Evolutionary conservation across 2,329 filamentous ascomycete genomes (phyloP), one percentile per base, ranked within the genome.

Genomic region (Lecanicillium sp.): DNA sequence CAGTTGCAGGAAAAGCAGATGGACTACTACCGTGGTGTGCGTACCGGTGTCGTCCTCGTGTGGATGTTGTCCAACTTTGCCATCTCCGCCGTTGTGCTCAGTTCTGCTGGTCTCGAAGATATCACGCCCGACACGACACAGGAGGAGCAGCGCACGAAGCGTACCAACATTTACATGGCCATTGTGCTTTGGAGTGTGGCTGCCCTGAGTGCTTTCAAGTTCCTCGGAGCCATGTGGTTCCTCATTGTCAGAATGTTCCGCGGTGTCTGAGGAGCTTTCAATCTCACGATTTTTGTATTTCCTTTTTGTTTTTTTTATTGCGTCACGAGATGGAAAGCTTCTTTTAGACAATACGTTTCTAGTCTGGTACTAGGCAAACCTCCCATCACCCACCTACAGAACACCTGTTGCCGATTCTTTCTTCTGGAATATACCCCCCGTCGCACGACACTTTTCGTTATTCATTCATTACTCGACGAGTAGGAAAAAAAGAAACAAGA

Each of bases 21-120:
- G 73, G 93, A 98, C 65, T 98, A 97, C 70, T 98, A 98, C 77
- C 90, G 90, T 60, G 93, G 90, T 55, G 95, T 98, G 65, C 82
- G 93, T 53, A 94, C 87, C 17, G 81, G 88, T 23, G 90, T 96
- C 56, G 93, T 98, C 24, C 73, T 97, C 43, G 82, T 86, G 55
- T 98, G 93, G 93, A 95, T 98, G 77, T 88, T 97, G 59, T 90
- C 84, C 62, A 98, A 98, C 67, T 87, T 98, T 64, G 90, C 81
- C 1, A 80, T 98, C 5, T 83, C 81, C 1, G 91, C 91, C 1
- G 76, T 94, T 2, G 91, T 98, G 7, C 73, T 98, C 55, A 90
- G 86, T 61, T 84, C 87, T 1, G 91, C 86, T 20, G 91, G 93
- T 2, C 67, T 96, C 53, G 83, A 94, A 56, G 77, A 77, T 51